Evolutionary conservation across 805 yeast species (phyloP), one percentile per base, ranked within the genome.

Genomic region (Yamadazyma phyllophila): DNA sequence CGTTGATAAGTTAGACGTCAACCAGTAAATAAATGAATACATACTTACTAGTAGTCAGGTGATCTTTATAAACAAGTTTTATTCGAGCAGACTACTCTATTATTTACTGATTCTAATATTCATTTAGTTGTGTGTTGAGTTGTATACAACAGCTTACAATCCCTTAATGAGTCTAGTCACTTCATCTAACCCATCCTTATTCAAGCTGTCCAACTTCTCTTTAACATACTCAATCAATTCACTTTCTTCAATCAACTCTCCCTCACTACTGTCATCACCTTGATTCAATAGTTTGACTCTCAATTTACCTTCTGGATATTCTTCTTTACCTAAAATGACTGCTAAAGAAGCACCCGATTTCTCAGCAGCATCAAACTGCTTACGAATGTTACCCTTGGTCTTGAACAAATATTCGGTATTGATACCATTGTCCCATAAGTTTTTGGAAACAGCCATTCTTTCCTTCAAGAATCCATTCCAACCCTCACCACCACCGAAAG

Each of bases 341-440:
- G 94, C 96, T 37, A 90, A 57, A 48, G 90, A 84, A 57, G 96
- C 88, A 17, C 97, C 98, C 2, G 89, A 73, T 68, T 88, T 91
- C 58, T 94, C 99, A 36, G 99, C 98, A 41, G 97, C 96, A 58
- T 92, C 98, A 53, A 94, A 94, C 71, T 94, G 99, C 67, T 92
- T 94, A 65, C 96, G 85, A 47, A 90, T 86, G 66, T 94, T 94
- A 45, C 95, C 96, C 73, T 94, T 94, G 45, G 88, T 79, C 69
- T 94, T 94, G 74, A 88, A 94, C 50, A 92, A 76, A 65, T 83
- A 95, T 71, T 94, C 99, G 39, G 96, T 76, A 63, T 88, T 95
- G 53, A 94, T 83, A 30, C 94, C 97, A 7, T 85, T 85, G 34
- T 74, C 74, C 99, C 99, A 94, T 56, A 94, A 77, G 57, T 74